phyloP scores from a whole-genome alignment of 2,329 filamentous ascomycete species.

The Byssochlamys sp. region DNA sequence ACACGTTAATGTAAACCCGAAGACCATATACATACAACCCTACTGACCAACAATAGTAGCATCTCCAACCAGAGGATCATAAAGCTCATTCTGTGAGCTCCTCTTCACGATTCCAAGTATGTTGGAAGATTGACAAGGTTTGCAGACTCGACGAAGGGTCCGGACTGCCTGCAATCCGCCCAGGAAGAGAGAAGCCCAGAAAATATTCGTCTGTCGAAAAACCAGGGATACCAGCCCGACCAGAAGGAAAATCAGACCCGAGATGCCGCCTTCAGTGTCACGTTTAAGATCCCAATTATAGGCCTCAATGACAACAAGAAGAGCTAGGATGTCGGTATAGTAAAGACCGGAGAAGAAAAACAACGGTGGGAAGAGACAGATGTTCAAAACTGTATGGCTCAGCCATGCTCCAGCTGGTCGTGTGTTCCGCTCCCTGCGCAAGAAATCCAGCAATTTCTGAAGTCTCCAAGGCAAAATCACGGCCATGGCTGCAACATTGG shows the following conservation, averaged over 20 bases:
- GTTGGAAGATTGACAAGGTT: slow-evolving; percentile 17
- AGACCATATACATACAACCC: not conserved
- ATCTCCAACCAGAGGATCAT: slow-evolving; percentile 41
- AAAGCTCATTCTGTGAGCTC: slow-evolving; percentile 34
- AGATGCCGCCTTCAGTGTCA: slow-evolving; percentile 11
- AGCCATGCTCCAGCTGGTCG: slow-evolving; percentile 23
- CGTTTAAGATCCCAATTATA: slow-evolving; percentile 47
- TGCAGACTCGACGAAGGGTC: slow-evolving; percentile 21
- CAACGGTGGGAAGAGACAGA: slow-evolving; percentile 74
- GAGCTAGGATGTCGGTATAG: slow-evolving; percentile 85
- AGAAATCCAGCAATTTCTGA: slow-evolving; percentile 44
- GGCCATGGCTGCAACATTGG: slow-evolving; percentile 28
- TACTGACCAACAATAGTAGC: slow-evolving; percentile 41
- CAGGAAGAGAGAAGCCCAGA: slow-evolving; percentile 63
- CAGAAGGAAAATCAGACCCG: slow-evolving; percentile 35
- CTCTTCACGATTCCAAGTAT: slow-evolving; percentile 20
- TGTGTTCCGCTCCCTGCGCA: slow-evolving; percentile 25
- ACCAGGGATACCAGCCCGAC: slow-evolving; percentile 58
- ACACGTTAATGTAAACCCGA: slow-evolving; percentile 15
- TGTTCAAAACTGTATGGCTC: slow-evolving; percentile 55
- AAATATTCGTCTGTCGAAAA: slow-evolving; percentile 92
- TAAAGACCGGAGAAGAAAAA: slow-evolving; percentile 96
- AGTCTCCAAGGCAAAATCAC: slow-evolving; percentile 40
- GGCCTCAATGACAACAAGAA: slow-evolving; percentile 60
- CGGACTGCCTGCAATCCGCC: slow-evolving; percentile 36